These are phyloP conservation scores for Cordyceps cicadae DNA, from an alignment of 2,329 filamentous ascomycete species.

Conservation along the genomic window DNA sequence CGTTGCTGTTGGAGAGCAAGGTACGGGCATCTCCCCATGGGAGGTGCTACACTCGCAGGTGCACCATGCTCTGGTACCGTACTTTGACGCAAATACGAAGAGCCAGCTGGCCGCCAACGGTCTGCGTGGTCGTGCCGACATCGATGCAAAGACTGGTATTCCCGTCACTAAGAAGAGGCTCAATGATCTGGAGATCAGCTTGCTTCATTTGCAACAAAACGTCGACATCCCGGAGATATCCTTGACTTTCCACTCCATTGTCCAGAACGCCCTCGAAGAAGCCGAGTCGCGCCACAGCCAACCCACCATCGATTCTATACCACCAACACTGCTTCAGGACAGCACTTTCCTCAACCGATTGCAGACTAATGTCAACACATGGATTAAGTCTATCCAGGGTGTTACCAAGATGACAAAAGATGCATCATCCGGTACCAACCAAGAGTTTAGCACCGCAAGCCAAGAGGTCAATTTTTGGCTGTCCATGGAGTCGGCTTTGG, in stretches of 20 bases:
- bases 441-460: constrained; percentile 61
- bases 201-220: constrained; percentile 92
- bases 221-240: constrained; percentile 93
- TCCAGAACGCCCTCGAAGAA: constrained; percentile 76
- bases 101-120: constrained; percentile 60
- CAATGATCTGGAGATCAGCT: constrained; percentile 82
- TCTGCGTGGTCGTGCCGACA: constrained; percentile 66
- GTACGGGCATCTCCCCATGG: constrained; percentile 70
- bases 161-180: constrained; percentile 96
- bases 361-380: constrained; percentile 88
- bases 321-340: constrained; percentile 68
- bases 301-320: constrained; percentile 71
- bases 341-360: constrained; percentile 89
- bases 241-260: constrained; percentile 77
- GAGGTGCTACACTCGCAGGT: constrained; percentile 89
- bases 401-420: constrained; percentile 94
- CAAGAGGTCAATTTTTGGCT: constrained; percentile 99
- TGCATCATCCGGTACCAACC: constrained; percentile 51
- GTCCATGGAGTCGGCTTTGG: constrained; percentile 88
- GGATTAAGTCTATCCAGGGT: constrained; percentile 97
- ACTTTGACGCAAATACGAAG: constrained; percentile 94
- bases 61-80: constrained; percentile 84
- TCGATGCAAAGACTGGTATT: constrained; percentile 88
- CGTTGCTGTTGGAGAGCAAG: constrained; percentile 59
- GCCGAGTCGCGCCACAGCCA: constrained; percentile 58